Conservation (phyloP, 228 moss, liverwort and hornwort genomes). For the Sphagnum fallax region DNA sequence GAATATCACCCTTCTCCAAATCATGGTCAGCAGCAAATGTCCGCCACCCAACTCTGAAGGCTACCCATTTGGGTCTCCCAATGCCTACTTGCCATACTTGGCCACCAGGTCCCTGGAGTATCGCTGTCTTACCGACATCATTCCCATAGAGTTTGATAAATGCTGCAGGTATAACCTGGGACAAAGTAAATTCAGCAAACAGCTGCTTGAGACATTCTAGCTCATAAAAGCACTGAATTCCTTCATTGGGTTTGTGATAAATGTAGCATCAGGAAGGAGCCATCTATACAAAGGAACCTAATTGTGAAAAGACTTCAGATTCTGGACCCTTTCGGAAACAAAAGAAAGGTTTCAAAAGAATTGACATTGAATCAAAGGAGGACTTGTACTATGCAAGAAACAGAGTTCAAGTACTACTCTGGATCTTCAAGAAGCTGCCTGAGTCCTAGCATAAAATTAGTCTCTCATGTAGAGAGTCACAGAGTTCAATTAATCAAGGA, state of each 20-base stretch:
- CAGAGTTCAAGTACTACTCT: too few species aligned
- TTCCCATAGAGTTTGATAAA: conserved; percentile 35
- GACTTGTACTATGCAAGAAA: too few species aligned
- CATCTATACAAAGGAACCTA: neutral
- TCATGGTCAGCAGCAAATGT: conserved; percentile 45
- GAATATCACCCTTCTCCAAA: conserved; percentile 37
- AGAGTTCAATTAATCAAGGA: too few species aligned
- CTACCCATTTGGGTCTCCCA: conserved; percentile 42
- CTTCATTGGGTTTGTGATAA: neutral
- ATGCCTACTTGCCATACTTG: conserved; percentile 43
- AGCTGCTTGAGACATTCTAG: neutral
- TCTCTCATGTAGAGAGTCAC: too few species aligned
- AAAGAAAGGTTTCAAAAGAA: too few species aligned
- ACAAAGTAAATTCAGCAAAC: neutral
- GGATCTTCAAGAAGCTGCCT: too few species aligned
- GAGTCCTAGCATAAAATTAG: too few species aligned
- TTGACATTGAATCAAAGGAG: too few species aligned
- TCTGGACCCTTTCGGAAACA: neutral
- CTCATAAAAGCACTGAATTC: neutral
- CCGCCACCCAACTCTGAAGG: conserved; percentile 45
- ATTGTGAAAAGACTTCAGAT: neutral
- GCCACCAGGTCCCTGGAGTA: conserved; percentile 33
- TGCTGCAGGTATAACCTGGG: conserved; percentile 44
- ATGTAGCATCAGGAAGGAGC: neutral
- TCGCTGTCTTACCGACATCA: conserved; percentile 35